phyloP scores from a whole-genome alignment of 371 early-diverging fungal genomes.

The Mucor saturninus region DNA sequence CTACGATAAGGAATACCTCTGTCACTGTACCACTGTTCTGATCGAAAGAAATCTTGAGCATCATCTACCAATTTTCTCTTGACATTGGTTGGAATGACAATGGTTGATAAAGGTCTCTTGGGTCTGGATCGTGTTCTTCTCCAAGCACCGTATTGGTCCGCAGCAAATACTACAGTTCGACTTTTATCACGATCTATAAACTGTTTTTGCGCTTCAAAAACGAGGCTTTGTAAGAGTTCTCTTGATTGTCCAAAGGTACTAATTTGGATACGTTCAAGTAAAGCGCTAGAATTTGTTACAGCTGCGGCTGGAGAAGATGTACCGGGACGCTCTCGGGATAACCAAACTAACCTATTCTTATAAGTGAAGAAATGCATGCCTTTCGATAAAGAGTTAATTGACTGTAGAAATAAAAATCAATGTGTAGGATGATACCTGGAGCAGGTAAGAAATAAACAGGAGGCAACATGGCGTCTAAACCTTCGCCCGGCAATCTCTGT shows the following conservation, averaged over 20 bases:
- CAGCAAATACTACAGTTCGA: constrained; percentile 71
- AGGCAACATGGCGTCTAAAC: constrained; percentile 49
- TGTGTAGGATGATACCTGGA: constrained; percentile 43
- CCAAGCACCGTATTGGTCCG: constrained; percentile 72
- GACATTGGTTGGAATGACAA: constrained; percentile 67
- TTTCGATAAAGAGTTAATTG: constrained; percentile 2
- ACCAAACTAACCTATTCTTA: constrained; percentile 61
- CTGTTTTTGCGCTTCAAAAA: constrained; percentile 58
- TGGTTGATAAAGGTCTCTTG: constrained; percentile 63
- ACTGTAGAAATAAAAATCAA: neutral
- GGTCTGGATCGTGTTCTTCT: constrained; percentile 55
- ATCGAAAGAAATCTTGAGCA: constrained; percentile 75
- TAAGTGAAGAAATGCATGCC: constrained; percentile 67
- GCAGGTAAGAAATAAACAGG: constrained; percentile 69
- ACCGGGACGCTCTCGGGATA: constrained; percentile 51
- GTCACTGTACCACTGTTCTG: constrained; percentile 87
- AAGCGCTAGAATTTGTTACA: constrained; percentile 37
- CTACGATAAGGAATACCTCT: constrained; percentile 93
- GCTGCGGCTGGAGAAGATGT: constrained; percentile 43
- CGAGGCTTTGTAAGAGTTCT: constrained; percentile 52
- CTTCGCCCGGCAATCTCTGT: constrained; percentile 52
- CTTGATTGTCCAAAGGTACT: constrained; percentile 66
- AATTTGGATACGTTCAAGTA: constrained; percentile 62
- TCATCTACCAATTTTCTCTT: constrained; percentile 74
- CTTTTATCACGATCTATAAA: constrained; percentile 64